Base-by-base conservation (phyloP, 441 rosid genomes). In the Syzygium malaccense region DNA sequence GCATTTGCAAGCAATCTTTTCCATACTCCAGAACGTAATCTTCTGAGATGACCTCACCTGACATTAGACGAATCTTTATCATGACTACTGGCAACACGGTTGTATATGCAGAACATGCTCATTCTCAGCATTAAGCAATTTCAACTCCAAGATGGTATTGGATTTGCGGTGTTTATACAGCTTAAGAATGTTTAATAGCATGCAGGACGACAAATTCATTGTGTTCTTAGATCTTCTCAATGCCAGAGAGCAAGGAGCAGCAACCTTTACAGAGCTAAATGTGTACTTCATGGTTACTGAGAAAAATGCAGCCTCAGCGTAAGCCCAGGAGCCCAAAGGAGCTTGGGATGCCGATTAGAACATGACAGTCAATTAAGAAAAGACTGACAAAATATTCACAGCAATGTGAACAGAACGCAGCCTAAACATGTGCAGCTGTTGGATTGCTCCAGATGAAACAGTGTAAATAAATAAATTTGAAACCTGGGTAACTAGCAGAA, bases 1-100 rank as follows among this genome's bases (percentile, higher is more conserved):
- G 90, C 90, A 89, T 89, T 87, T 89, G 86, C 68, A 89, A 37
- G 56, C 86, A 86, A 51, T 86, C 90, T 58, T 49, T 86, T 56
- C 88, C 90, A 48, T 89, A 89, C 53, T 89, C 90, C 48, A 89
- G 86, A 57, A 57, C 26, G 45, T 88, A 88, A 55, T 88, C 62
- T 66, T 88, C 89, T 5, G 87, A 88, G 85, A 88, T 88, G 75
- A 88, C 45, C 62, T 88, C 84, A 64, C 87, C 89, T 85, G 89
- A 32, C 89, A 88, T 41, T 41, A 75, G 83, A 41, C 7, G n/a
- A 41, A 75, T 75, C 83, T 75, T 75, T 23, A 23, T 75, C 83
- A 41, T 7, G 53, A 23, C 83, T 41, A 12, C n/a, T 6, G 53
- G 83, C 53, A 23, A 75, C 83, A 75, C n/a, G 8, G 49, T 23